Conservation (phyloP, 495 filamentous ascomycete genomes). For the Penicillium flavigenum region DNA sequence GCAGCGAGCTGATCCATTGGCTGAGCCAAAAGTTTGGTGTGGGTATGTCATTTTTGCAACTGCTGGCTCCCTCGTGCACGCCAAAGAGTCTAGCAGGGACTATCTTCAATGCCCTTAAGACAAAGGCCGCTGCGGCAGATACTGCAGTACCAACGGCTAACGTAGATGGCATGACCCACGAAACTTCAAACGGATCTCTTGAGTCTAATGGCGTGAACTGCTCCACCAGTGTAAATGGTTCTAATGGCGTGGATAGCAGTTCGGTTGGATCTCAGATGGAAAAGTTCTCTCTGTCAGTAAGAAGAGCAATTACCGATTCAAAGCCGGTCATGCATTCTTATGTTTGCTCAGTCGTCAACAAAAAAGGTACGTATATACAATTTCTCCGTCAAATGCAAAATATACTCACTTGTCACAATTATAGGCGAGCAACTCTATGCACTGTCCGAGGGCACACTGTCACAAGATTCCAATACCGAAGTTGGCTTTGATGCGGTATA, state of each 20-base stretch:
- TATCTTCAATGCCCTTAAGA: neutral
- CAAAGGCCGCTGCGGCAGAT: neutral
- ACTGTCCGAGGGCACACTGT: neutral
- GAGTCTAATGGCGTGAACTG: neutral
- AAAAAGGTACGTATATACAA: neutral
- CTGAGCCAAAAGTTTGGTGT: neutral
- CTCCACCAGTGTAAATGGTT: neutral
- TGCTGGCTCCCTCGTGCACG: neutral
- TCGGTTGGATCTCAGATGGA: neutral
- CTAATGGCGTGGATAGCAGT: neutral
- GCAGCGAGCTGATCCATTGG: neutral
- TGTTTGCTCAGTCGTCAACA: constrained; percentile 1
- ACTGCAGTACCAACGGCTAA: neutral
- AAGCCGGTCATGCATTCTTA: constrained; percentile 4
- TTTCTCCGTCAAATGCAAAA: neutral
- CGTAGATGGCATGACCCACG: neutral
- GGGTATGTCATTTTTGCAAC: neutral
- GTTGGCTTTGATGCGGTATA: constrained; percentile 1
- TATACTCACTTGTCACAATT: neutral
- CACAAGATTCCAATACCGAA: neutral
- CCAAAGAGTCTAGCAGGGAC: constrained; percentile 2
- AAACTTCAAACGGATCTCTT: neutral
- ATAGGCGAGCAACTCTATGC: neutral
- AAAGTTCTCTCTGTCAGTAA: neutral
- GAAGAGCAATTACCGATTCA: neutral